Evolutionary conservation across 108 stramenopile genomes (phyloP).

Genomic region (Nitzschia sp.): DNA sequence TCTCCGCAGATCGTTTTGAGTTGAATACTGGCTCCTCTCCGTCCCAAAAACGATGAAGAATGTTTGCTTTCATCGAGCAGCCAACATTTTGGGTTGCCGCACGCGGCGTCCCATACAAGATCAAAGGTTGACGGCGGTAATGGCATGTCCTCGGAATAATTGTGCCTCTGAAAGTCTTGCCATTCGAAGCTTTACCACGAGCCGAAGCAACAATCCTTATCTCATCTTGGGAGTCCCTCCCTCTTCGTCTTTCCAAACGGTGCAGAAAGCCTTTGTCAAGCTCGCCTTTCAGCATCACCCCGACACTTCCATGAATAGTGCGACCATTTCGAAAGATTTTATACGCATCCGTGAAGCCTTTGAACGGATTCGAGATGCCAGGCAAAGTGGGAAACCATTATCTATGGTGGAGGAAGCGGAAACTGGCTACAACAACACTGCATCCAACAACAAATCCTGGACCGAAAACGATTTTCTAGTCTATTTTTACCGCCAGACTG

Average conservation of each 20-base stretch:
- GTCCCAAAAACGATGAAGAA: too few species aligned
- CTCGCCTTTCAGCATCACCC: slow-evolving; percentile 56
- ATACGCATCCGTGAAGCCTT: slow-evolving; percentile 45
- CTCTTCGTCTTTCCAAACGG: slow-evolving; percentile 11
- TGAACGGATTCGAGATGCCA: slow-evolving; percentile 37
- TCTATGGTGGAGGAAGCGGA: not conserved
- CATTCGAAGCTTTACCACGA: not conserved
- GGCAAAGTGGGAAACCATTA: not conserved
- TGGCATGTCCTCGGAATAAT: too few species aligned
- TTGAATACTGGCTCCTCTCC: too few species aligned
- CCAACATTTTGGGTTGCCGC: too few species aligned
- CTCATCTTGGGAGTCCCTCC: slow-evolving; percentile 37
- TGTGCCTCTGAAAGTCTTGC: too few species aligned
- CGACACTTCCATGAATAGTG: slow-evolving; percentile 22
- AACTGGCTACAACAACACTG: not conserved
- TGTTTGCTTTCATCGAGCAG: too few species aligned
- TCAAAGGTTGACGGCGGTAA: too few species aligned
- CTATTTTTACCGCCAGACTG: slow-evolving; percentile 34
- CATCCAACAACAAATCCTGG: not conserved
- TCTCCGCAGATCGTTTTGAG: too few species aligned
- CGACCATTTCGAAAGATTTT: slow-evolving; percentile 21
- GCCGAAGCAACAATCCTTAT: slow-evolving; percentile 32
- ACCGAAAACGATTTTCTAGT: slow-evolving; percentile 29
- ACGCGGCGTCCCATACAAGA: too few species aligned
- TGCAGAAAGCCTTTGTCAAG: slow-evolving; percentile 45